Conservation (phyloP, 169 alveolate genomes). For the Plasmodium adleri region DNA sequence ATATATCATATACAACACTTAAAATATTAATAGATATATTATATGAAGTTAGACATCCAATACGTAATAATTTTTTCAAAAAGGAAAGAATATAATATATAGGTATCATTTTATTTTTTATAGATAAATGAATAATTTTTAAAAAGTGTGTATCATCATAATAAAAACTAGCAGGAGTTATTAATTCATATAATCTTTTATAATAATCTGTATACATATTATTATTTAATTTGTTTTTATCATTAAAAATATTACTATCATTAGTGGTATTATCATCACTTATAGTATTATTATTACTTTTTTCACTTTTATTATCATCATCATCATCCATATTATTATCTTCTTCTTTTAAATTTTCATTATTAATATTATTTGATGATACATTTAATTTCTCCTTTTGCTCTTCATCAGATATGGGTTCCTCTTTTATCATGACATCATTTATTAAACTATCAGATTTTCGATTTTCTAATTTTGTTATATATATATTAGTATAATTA, state of each 20-base stretch:
- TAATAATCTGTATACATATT: slow-evolving; percentile 73
- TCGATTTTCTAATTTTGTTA: background rate
- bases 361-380: background rate
- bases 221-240: slow-evolving; percentile 22
- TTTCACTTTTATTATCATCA: background rate
- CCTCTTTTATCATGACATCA: background rate
- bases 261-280: background rate
- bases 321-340: background rate
- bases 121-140: slow-evolving; percentile 51
- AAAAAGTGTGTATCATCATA: slow-evolving; percentile 57
- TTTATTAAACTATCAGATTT: background rate
- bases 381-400: background rate
- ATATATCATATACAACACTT: slow-evolving; percentile 69
- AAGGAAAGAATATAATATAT: slow-evolving; percentile 66
- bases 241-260: background rate
- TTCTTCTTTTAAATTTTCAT: background rate
- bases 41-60: slow-evolving; percentile 54
- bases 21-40: slow-evolving; percentile 65
- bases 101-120: slow-evolving; percentile 76
- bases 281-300: background rate
- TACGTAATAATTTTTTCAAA: slow-evolving; percentile 66
- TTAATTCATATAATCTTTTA: slow-evolving; percentile 57
- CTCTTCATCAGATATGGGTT: background rate
- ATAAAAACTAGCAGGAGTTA: slow-evolving; percentile 72
- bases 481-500: background rate